Conservation (phyloP, 2,329 filamentous ascomycete genomes). For the Grosmannia huntii region DNA sequence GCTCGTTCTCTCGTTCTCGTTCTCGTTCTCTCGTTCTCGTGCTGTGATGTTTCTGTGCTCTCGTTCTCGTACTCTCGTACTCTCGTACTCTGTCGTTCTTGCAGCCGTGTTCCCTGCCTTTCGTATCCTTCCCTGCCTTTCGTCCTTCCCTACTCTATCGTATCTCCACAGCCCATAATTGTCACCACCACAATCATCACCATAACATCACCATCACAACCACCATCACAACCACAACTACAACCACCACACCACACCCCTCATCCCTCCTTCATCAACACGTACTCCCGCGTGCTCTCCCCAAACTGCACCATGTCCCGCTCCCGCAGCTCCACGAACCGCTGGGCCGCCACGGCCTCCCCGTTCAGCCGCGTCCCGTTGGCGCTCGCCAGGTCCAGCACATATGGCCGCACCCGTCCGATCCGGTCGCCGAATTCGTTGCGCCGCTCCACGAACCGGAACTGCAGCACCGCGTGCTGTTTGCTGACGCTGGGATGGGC, state of each 20-base stretch:
- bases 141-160: too few relatives aligned
- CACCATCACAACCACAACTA: background rate
- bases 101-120: too few relatives aligned
- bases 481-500: slow-evolving; percentile 91
- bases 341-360: slow-evolving; percentile 55
- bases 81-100: too few relatives aligned
- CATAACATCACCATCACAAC: too few relatives aligned
- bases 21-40: too few relatives aligned
- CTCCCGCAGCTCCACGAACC: slow-evolving; percentile 76
- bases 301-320: slow-evolving; percentile 87
- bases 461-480: slow-evolving; percentile 92
- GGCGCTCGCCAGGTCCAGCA: slow-evolving; percentile 86
- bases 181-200: background rate
- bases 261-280: slow-evolving; percentile 64
- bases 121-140: too few relatives aligned
- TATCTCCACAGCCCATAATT: background rate
- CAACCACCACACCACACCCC: background rate
- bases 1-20: too few relatives aligned
- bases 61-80: too few relatives aligned
- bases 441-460: slow-evolving; percentile 68
- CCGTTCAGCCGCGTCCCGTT: slow-evolving; percentile 82
- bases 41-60: too few relatives aligned
- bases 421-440: slow-evolving; percentile 80
- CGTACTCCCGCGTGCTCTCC: slow-evolving; percentile 80
- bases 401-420: slow-evolving; percentile 70